Evolutionary conservation across 164 flowering plant genomes (phyloP), one percentile per base, ranked within the genome.

Genomic region (Vitis labrusca): DNA sequence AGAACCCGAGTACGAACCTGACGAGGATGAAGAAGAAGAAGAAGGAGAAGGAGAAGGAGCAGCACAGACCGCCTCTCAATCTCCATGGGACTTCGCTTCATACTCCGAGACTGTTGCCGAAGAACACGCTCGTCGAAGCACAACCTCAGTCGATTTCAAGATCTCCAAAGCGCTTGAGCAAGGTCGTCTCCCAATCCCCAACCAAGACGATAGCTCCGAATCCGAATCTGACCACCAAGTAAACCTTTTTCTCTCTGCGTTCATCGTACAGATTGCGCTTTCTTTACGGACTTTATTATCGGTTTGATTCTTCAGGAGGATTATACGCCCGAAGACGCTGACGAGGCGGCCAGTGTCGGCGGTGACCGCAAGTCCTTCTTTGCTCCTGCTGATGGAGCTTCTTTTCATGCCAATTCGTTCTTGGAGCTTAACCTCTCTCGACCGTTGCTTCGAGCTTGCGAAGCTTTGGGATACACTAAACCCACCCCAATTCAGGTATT

Each of bases 401-500:
- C 97, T 1, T 93, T 85, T 72, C 88, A 86, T 67, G 97, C 98
- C 17, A 85, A 85, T 77, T 88, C 99, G 4, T 95, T 95, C 78
- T 70, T 93, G 83, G 97, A 91, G 79, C 90, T 95, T 60, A 85
- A 93, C 85, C 81, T 95, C 15, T 95, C 98, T 10, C 90, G 98
- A 29, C 97, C 97, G 10, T 71, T 95, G 77, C 89, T 95, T 70
- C 84, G 93, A 65, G 89, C 99, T 44, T 91, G 97, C 61, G 94
- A 95, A 73, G 86, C 88, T 1, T 73, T 93, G 79, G 97, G 97
- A 0, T 93, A 90, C 61, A 65, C 74, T 10, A 95, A 93, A 75
- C 99, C 97, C 2, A 93, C 98, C 2, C 97, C 99, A 10, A 95
- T 95, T 64, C 98, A 93, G 98, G 98, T 91, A 70, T 70, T 10